These are phyloP conservation scores for Willaertia magna DNA, from an alignment of 208 protist species.

Conservation along the genomic window DNA sequence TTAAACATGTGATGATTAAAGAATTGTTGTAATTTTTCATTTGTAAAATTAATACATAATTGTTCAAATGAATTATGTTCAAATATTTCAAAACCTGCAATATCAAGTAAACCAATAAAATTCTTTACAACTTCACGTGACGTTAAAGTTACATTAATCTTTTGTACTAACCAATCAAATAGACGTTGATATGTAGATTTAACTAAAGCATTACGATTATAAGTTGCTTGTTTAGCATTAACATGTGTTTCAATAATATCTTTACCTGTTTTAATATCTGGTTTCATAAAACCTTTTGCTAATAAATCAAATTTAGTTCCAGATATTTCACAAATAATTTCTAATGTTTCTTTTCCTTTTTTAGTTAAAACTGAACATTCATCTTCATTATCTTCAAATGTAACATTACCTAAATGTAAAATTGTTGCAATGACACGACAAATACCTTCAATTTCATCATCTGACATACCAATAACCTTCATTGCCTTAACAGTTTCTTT, in stretches of 20 bases:
- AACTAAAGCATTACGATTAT: conserved; percentile 62
- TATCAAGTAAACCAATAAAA: conserved; percentile 52
- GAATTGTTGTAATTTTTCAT: conserved; percentile 64
- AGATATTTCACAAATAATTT: conserved; percentile 45
- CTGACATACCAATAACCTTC: conserved; percentile 45
- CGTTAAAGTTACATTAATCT: not conserved
- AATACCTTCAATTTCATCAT: conserved; percentile 44
- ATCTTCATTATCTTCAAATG: conserved; percentile 58
- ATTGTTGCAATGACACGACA: conserved; percentile 72
- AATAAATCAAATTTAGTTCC: conserved; percentile 45
- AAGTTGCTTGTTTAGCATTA: conserved; percentile 54
- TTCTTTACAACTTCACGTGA: not conserved
- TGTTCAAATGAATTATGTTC: conserved; percentile 67
- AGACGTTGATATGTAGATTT: conserved; percentile 67
- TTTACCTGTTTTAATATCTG: conserved; percentile 47
- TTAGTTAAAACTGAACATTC: conserved; percentile 46
- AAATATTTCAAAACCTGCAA: conserved; percentile 52
- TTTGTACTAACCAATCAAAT: conserved; percentile 63
- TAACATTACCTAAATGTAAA: conserved; percentile 75
- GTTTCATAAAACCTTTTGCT: conserved; percentile 47
- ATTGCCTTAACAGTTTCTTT: conserved; percentile 54
- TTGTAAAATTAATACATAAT: conserved; percentile 65
- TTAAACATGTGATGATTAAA: conserved; percentile 53
- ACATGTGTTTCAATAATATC: conserved; percentile 56
- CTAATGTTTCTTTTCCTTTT: conserved; percentile 31